Evolutionary conservation across 176 grass and related monocot species (phyloP).

Genomic region (Oryza officinalis): DNA sequence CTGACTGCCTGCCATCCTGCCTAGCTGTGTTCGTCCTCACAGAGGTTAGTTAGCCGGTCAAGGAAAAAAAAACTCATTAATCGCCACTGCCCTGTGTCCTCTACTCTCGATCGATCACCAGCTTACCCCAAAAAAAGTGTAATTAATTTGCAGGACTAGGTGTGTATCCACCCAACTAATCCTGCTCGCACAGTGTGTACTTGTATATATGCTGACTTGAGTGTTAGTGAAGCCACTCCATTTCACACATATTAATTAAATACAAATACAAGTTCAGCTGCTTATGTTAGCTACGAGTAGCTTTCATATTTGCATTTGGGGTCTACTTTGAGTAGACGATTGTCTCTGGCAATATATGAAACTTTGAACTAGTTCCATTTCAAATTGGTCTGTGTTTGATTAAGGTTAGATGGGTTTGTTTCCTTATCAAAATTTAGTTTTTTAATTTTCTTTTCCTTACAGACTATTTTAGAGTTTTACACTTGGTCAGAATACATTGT

Average conservation of each 20-base stretch:
- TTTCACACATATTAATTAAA: not conserved
- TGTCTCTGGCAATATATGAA: not conserved
- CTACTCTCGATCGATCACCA: not conserved
- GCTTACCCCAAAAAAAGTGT: not conserved
- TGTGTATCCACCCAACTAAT: not conserved
- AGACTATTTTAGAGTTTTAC: not conserved
- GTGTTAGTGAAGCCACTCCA: slow-evolving; percentile 11
- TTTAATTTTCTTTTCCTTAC: not conserved
- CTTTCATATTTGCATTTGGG: not conserved
- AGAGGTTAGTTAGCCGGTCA: not conserved
- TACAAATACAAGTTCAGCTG: not conserved
- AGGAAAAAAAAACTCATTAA: not conserved
- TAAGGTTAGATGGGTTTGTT: too few species aligned
- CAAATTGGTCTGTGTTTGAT: not conserved
- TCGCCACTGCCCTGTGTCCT: not conserved
- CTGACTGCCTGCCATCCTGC: not conserved
- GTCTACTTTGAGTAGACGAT: not conserved
- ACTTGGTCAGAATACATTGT: not conserved
- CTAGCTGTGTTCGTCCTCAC: not conserved
- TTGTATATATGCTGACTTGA: not conserved
- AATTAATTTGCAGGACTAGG: not conserved
- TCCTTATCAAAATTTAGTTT: too few species aligned
- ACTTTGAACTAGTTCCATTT: not conserved
- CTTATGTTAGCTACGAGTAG: not conserved
- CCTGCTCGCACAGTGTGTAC: not conserved